Evolutionary conservation across 2,329 filamentous ascomycete species (phyloP).

Genomic region (Penicillium brasilianum): DNA sequence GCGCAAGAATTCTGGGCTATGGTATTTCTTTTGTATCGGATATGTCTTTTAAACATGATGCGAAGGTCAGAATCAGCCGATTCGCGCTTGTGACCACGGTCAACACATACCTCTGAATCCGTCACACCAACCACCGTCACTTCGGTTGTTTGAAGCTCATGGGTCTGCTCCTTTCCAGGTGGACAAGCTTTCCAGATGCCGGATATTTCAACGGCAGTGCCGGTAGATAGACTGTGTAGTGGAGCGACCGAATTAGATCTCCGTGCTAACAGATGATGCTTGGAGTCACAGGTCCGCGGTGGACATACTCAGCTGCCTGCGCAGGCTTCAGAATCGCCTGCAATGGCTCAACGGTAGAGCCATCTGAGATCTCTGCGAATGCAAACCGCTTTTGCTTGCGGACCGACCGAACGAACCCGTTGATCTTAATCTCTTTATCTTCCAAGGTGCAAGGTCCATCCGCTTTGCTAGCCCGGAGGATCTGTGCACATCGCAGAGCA

Average conservation of each 20-base stretch:
- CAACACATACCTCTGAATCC: constrained; percentile 71
- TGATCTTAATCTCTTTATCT: constrained; percentile 60
- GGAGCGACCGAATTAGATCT: constrained; percentile 31
- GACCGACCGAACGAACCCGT: constrained; percentile 82
- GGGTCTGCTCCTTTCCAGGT: constrained; percentile 68
- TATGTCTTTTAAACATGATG: constrained; percentile 66
- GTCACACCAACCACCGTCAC: constrained; percentile 76
- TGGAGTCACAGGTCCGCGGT: background rate
- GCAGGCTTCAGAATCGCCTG: constrained; percentile 79
- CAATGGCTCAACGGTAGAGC: constrained; percentile 76
- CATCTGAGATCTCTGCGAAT: constrained; percentile 87
- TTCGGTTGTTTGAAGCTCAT: constrained; percentile 77
- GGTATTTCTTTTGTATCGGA: constrained; percentile 96
- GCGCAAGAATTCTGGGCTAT: constrained; percentile 85
- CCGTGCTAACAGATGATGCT: background rate
- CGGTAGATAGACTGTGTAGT: constrained; percentile 72
- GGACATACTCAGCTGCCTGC: constrained; percentile 71
- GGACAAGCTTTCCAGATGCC: constrained; percentile 78
- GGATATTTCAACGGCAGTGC: constrained; percentile 75
- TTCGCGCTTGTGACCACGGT: background rate
- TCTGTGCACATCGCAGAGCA: constrained; percentile 45
- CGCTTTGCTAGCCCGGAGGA: constrained; percentile 40
- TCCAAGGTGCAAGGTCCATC: constrained; percentile 38
- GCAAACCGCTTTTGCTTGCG: constrained; percentile 82
- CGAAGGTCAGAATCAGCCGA: constrained; percentile 16